These are phyloP conservation scores for Hyphopichia fennica DNA, from an alignment of 1,139 yeast species.

Conservation along the genomic window DNA sequence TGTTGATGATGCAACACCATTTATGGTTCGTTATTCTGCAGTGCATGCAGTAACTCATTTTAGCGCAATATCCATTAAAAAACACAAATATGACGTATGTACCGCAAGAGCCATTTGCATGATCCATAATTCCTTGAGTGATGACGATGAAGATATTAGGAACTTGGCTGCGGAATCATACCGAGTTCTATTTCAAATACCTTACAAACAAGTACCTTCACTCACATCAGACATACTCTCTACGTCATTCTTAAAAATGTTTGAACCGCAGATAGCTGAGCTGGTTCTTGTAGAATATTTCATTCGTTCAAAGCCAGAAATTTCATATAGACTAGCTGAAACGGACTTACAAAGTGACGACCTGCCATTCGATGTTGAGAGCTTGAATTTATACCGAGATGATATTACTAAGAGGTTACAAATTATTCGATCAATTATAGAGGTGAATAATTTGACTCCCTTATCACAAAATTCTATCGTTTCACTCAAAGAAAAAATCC, in stretches of 20 bases:
- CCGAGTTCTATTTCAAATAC: slow-evolving; percentile 18
- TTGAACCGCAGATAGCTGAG: slow-evolving; percentile 1
- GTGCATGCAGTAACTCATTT: slow-evolving; percentile 42
- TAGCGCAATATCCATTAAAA: slow-evolving; percentile 6
- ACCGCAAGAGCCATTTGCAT: slow-evolving; percentile 15
- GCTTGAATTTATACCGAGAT: slow-evolving; percentile 28
- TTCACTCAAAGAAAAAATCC: slow-evolving; percentile 3
- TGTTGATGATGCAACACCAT: slow-evolving; percentile 44
- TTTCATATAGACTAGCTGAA: slow-evolving; percentile 4
- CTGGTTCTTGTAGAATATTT: slow-evolving; percentile 3
- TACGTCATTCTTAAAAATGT: neutral
- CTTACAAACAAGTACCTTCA: slow-evolving; percentile 6
- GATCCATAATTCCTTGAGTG: slow-evolving; percentile 47
- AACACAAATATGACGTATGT: slow-evolving; percentile 1
- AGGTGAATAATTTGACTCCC: neutral
- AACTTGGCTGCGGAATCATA: slow-evolving; percentile 32
- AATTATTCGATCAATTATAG: slow-evolving; percentile 1
- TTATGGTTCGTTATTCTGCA: slow-evolving; percentile 48
- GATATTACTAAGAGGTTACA: slow-evolving; percentile 10
- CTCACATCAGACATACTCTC: neutral
- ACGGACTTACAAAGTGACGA: neutral
- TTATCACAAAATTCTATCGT: neutral
- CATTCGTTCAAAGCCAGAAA: slow-evolving; percentile 3
- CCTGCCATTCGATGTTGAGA: slow-evolving; percentile 32
- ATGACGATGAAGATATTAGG: slow-evolving; percentile 60